A percentile compares a stretch with the other conserved stretches of the same genome.
Conservation (phyloP, 345 rosid species). For the Populus nigra region DNA sequence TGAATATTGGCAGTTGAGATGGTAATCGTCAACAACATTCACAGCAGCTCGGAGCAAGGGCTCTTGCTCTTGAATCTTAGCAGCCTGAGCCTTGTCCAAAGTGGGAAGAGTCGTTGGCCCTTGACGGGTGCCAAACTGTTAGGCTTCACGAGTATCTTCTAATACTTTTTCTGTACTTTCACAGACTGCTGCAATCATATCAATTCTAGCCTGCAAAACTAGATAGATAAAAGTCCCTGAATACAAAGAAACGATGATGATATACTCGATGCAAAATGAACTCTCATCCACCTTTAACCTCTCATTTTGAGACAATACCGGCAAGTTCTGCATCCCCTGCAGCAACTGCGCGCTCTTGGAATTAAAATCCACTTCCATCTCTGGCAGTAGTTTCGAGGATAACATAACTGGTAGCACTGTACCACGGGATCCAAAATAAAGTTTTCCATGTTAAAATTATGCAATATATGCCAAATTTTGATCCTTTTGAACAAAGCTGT, state of each 20-base stretch:
- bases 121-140: slow-evolving; percentile 74
- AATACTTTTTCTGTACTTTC: slow-evolving; percentile 25
- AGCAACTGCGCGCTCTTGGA: slow-evolving; percentile 83
- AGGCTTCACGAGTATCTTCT: slow-evolving; percentile 68
- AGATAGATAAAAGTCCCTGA: slow-evolving; percentile 8
- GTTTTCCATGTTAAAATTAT: neutral
- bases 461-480: neutral
- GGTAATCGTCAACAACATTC: slow-evolving; percentile 46
- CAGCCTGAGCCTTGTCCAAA: slow-evolving; percentile 80
- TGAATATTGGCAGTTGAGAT: no score
- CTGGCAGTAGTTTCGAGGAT: slow-evolving; percentile 84
- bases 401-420: slow-evolving; percentile 94
- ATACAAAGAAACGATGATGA: neutral
- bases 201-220: slow-evolving; percentile 64
- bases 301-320: slow-evolving; percentile 64
- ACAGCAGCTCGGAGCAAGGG: slow-evolving; percentile 73
- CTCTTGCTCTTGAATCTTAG: slow-evolving; percentile 87
- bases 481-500: no score
- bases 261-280: neutral
- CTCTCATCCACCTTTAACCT: slow-evolving; percentile 58
- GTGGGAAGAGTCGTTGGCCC: slow-evolving; percentile 80
- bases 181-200: slow-evolving; percentile 48
- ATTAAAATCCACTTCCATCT: slow-evolving; percentile 87
- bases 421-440: slow-evolving; percentile 13
- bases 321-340: slow-evolving; percentile 76